Base-by-base conservation (phyloP, 1,139 yeast genomes). In the Nakaseomyces sp. region DNA sequence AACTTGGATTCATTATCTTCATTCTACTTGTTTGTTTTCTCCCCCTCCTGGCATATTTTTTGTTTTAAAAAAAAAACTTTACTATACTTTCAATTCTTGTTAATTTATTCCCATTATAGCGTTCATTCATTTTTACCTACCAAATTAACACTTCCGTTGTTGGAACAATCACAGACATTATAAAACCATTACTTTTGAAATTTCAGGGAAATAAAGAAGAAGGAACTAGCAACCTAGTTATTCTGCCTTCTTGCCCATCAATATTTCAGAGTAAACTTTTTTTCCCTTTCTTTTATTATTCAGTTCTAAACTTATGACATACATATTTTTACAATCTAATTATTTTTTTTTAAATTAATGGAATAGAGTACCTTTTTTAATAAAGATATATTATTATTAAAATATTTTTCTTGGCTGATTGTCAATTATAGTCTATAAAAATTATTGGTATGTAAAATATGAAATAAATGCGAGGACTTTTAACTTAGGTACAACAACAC, bases 401-500 rank as follows among this genome's bases (percentile, higher is more conserved):
- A 6, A 22, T 22, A 6, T 22, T 22, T 22, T 6, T 22, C 25
- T 6, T 22, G 25, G n/a, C n/a, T n/a, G n/a, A 22, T n/a, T 10
- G 13, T 26, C 12, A 22, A 22, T 26, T 19, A 39, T 30, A 39
- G 22, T 37, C 26, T 42, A 40, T 25, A 40, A 36, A 18, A 16
- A 39, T 26, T 17, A 10, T 24, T 30, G 6, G 18, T 32, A 12
- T 4, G 12, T 22, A 20, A 30, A 25, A 25, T 25, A 6, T 26
- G 7, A 6, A 22, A 22, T 22, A 7, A 9, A 26, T 26, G 8
- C 12, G 29, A 2, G 7, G 18, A 7, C 7, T 13, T 17, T 35
- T 51, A 64, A 37, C 56, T 64, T 60, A 85, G 61, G 13, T 84
- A 51, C 22, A 74, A 76, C 65, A 89, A 70, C 70, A 89, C 83